These are phyloP conservation scores for Gypsophila paniculata DNA, from an alignment of 179 eudicot genomes.

Conservation along the genomic window DNA sequence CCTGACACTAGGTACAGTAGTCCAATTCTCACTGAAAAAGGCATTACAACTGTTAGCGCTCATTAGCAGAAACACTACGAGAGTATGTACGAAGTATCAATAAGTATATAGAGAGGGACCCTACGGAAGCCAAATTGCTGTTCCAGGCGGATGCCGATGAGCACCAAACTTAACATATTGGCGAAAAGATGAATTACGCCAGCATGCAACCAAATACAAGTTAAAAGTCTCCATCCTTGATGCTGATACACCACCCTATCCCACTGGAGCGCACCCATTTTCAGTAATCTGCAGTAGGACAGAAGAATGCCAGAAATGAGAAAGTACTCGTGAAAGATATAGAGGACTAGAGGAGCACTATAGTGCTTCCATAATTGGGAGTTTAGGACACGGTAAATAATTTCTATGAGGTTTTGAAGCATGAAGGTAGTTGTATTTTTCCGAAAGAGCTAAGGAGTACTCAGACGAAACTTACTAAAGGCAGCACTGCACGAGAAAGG, in stretches of 20 bases:
- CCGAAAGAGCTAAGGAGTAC: background rate
- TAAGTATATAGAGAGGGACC: conserved; percentile 9
- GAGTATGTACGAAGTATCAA: background rate
- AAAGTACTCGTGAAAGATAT: background rate
- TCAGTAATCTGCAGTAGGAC: conserved; percentile 49
- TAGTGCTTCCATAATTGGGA: background rate
- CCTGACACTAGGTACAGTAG: conserved; percentile 56
- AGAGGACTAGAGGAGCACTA: background rate
- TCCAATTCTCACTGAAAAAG: conserved; percentile 66
- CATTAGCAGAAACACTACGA: too few relatives aligned
- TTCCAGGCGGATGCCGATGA: conserved; percentile 90
- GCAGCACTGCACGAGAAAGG: background rate
- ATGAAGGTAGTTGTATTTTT: too few relatives aligned
- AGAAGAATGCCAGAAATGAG: conserved; percentile 5
- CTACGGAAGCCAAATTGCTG: conserved; percentile 91
- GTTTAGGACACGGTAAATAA: background rate
- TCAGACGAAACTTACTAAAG: conserved; percentile 1
- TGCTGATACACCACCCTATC: conserved; percentile 57
- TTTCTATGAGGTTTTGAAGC: too few relatives aligned
- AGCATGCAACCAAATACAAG: conserved; percentile 91
- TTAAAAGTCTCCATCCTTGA: conserved; percentile 83
- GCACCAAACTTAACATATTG: conserved; percentile 83
- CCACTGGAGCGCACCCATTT: conserved; percentile 79
- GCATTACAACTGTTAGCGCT: background rate
- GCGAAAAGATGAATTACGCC: conserved; percentile 83